Evolutionary conservation across 2,329 filamentous ascomycete species (phyloP).

Genomic region (Elsinoe necatrix): DNA sequence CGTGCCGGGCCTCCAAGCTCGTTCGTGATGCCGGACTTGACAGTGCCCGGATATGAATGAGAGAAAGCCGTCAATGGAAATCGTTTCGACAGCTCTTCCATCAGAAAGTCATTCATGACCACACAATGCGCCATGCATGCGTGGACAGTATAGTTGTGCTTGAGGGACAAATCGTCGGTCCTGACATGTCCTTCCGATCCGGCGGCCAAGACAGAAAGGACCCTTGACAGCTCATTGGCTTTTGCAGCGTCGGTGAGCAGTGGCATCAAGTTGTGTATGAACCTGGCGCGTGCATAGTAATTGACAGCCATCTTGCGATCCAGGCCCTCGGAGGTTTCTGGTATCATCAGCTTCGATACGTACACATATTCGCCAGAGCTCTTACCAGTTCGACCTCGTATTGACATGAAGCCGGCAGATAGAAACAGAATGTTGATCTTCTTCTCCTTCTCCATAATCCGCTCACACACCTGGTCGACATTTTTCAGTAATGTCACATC

Average conservation of each 20-base stretch:
- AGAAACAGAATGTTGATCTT: slow-evolving; percentile 50
- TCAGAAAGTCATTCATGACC: slow-evolving; percentile 43
- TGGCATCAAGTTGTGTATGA: slow-evolving; percentile 50
- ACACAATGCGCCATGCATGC: slow-evolving; percentile 36
- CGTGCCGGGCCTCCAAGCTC: slow-evolving; percentile 28
- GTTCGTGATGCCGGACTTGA: slow-evolving; percentile 39
- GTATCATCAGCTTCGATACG: not conserved
- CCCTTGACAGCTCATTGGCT: slow-evolving; percentile 39
- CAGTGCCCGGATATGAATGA: slow-evolving; percentile 42
- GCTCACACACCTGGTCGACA: slow-evolving; percentile 37
- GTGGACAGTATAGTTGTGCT: slow-evolving; percentile 32
- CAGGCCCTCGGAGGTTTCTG: slow-evolving; percentile 52
- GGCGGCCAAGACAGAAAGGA: slow-evolving; percentile 48
- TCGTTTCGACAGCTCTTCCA: slow-evolving; percentile 42
- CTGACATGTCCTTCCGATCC: slow-evolving; percentile 46
- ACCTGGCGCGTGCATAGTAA: slow-evolving; percentile 51
- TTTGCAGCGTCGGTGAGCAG: slow-evolving; percentile 40
- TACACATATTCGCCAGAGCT: not conserved
- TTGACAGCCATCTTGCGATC: slow-evolving; percentile 44
- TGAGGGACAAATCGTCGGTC: slow-evolving; percentile 38
- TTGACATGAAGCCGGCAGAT: slow-evolving; percentile 41
- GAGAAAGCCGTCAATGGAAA: slow-evolving; percentile 43
- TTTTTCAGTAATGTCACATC: slow-evolving; percentile 35
- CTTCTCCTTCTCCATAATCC: slow-evolving; percentile 44
- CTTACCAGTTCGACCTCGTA: slow-evolving; percentile 19